Evolutionary conservation across 1,139 yeast species (phyloP).

Genomic region (Insectozyma bohioensis): DNA sequence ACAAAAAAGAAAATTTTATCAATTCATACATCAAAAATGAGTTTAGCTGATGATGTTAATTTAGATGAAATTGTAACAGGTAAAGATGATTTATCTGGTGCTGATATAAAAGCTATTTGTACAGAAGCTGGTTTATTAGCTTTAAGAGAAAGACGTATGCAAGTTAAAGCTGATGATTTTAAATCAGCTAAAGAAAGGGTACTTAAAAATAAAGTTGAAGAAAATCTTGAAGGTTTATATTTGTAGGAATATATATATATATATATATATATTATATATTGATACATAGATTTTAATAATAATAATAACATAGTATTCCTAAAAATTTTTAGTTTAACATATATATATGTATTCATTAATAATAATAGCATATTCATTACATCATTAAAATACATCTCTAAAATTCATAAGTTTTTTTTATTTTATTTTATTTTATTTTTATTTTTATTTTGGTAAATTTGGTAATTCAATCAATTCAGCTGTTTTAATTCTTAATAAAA

Average conservation of each 20-base stretch:
- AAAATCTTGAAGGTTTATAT: slow-evolving; percentile 92
- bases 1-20: slow-evolving; percentile 92
- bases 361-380: too few relatives aligned
- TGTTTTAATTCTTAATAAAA: slow-evolving; percentile 34
- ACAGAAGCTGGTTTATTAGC: slow-evolving; percentile 98
- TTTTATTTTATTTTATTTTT: not conserved
- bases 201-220: slow-evolving; percentile 96
- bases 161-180: slow-evolving; percentile 94
- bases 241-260: slow-evolving; percentile 38
- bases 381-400: not conserved
- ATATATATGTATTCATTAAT: too few relatives aligned
- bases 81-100: slow-evolving; percentile 96
- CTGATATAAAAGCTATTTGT: slow-evolving; percentile 97
- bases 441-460: not conserved
- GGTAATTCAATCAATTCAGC: slow-evolving; percentile 17
- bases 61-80: slow-evolving; percentile 87
- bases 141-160: slow-evolving; percentile 96
- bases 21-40: slow-evolving; percentile 96
- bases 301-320: too few relatives aligned
- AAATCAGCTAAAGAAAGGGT: slow-evolving; percentile 95
- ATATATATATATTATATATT: slow-evolving; percentile 8
- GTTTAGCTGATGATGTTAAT: slow-evolving; percentile 80
- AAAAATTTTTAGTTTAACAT: too few relatives aligned
- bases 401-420: not conserved
- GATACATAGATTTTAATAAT: too few relatives aligned